These are phyloP conservation scores for Pelargonium cotyledonis DNA, from an alignment of 441 rosid species.

Conservation along the genomic window DNA sequence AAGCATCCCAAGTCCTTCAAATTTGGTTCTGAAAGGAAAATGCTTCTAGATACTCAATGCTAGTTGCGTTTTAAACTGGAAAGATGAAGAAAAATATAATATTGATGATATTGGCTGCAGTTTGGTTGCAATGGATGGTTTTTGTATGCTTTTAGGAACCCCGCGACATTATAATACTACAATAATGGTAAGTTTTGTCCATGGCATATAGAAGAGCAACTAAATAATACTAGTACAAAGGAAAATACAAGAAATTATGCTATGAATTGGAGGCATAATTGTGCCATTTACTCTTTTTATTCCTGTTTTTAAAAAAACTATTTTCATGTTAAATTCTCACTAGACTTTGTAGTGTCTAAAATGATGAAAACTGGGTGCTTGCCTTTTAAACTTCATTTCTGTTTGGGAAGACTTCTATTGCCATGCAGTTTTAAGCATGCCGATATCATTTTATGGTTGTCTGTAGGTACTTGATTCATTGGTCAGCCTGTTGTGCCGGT, in stretches of 20 bases:
- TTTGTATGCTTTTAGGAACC: no score
- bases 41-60: not conserved
- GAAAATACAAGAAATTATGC: no score
- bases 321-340: not conserved
- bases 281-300: not conserved
- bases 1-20: not conserved
- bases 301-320: not conserved
- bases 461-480: slow-evolving; percentile 85
- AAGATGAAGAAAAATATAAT: not conserved
- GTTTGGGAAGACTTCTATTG: no score
- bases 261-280: not conserved
- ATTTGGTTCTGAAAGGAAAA: not conserved
- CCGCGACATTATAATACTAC: no score
- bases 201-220: no score
- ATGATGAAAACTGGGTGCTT: not conserved
- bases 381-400: not conserved
- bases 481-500: slow-evolving; percentile 80
- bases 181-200: no score
- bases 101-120: not conserved
- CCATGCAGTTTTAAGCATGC: no score
- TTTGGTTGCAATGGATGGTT: no score
- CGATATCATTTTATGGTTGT: slow-evolving; percentile 12
- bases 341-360: not conserved
- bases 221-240: no score
- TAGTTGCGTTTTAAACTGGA: not conserved